Evolutionary conservation across 306 rosid species (phyloP).

Genomic region (Vachellia collinsii): DNA sequence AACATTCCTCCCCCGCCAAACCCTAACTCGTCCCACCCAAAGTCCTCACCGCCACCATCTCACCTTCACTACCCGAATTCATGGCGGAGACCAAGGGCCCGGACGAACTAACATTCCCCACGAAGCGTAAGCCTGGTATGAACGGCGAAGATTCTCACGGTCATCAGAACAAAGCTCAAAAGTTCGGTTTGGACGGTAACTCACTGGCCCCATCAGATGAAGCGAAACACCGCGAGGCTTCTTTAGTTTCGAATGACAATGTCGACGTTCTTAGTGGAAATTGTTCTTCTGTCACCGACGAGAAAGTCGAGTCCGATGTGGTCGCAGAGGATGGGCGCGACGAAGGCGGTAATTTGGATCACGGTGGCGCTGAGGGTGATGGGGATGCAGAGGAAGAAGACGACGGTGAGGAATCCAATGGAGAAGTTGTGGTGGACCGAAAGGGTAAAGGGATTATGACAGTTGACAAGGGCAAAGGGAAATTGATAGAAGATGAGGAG

Average conservation of each 20-base stretch:
- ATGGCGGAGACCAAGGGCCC: conserved; percentile 67
- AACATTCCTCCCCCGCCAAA: not conserved
- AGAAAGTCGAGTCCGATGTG: conserved; percentile 31
- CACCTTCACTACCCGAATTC: not conserved
- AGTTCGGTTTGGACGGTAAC: conserved; percentile 39
- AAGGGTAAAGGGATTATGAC: conserved; percentile 79
- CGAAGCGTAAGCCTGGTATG: conserved; percentile 68
- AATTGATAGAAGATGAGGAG: conserved; percentile 47
- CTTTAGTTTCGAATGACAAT: not conserved
- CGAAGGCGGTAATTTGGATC: conserved; percentile 23
- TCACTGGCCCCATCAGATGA: conserved; percentile 16
- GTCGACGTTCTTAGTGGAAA: conserved; percentile 28
- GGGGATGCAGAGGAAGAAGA: conserved; percentile 30
- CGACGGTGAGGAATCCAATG: conserved; percentile 49
- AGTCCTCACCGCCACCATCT: not conserved
- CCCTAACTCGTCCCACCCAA: conserved; percentile 4
- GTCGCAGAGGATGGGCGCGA: conserved; percentile 36
- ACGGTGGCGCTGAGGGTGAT: not conserved
- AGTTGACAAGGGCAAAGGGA: conserved; percentile 85
- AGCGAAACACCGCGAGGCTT: not conserved
- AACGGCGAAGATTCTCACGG: conserved; percentile 43
- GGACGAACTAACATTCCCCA: conserved; percentile 55
- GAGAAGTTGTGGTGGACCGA: conserved; percentile 50
- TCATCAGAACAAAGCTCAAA: conserved; percentile 53
- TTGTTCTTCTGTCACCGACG: conserved; percentile 36